Evolutionary conservation across 148 eudicot species (phyloP).

Genomic region (Amaranthus cruentus): DNA sequence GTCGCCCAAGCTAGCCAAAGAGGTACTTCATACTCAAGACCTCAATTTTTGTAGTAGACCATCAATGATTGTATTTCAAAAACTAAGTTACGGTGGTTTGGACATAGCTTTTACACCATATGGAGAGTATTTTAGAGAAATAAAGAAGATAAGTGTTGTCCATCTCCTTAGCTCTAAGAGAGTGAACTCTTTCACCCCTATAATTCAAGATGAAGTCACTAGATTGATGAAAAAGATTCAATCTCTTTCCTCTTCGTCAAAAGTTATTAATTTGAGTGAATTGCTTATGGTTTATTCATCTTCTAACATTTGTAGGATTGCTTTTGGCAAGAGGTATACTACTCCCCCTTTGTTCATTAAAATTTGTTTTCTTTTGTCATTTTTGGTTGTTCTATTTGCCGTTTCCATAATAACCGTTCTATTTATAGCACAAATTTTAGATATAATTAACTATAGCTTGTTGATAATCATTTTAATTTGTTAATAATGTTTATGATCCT

Average conservation of each 20-base stretch:
- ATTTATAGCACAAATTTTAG: no score
- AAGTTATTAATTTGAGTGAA: conserved; percentile 5
- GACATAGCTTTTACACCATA: conserved; percentile 1
- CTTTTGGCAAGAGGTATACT: conserved; percentile 4
- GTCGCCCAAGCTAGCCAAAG: conserved; percentile 19
- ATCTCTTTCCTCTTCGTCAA: background rate
- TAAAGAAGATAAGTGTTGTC: conserved; percentile 7
- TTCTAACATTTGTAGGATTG: conserved; percentile 11
- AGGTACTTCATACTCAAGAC: conserved; percentile 29
- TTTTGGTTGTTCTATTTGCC: no score
- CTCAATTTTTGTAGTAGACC: conserved; percentile 27
- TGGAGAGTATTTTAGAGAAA: background rate
- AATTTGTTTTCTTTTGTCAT: no score
- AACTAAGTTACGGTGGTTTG: conserved; percentile 9
- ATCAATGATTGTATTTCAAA: background rate
- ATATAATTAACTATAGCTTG: no score
- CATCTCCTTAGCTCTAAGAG: conserved; percentile 2
- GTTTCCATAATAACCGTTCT: no score
- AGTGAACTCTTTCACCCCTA: background rate
- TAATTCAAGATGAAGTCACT: background rate
- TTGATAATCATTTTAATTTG: no score
- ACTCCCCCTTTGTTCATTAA: background rate
- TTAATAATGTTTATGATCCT: no score
- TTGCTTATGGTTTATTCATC: background rate
- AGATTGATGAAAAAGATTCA: background rate